phyloP scores from a whole-genome alignment of 2,329 filamentous ascomycete species.

The Endoconidiophora laricicola region DNA sequence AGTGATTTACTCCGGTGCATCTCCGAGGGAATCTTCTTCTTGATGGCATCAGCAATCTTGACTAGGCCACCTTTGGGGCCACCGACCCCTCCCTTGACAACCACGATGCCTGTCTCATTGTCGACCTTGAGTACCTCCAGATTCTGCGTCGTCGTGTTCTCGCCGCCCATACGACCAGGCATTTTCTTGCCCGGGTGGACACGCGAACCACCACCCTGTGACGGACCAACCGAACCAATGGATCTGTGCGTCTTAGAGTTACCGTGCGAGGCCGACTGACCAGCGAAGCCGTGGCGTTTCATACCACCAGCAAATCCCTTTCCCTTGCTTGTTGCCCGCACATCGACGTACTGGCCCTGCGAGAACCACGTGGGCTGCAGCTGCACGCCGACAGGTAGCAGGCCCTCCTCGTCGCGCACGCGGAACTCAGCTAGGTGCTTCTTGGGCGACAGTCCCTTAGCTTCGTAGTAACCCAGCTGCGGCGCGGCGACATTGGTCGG shows the following conservation, averaged over 20 bases:
- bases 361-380: conserved; percentile 84
- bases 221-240: conserved; percentile 76
- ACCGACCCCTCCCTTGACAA: conserved; percentile 72
- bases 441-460: conserved; percentile 69
- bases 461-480: conserved; percentile 74
- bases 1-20: conserved; percentile 18
- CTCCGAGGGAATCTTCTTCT: conserved; percentile 49
- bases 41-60: conserved; percentile 75
- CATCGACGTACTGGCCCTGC: conserved; percentile 80
- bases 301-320: conserved; percentile 95
- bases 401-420: conserved; percentile 54
- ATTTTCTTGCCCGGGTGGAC: conserved; percentile 96
- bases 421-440: conserved; percentile 71
- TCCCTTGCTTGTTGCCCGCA: conserved; percentile 60
- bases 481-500: conserved; percentile 65
- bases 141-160: conserved; percentile 81
- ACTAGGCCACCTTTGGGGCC: conserved; percentile 80
- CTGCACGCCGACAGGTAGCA: conserved; percentile 58
- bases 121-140: conserved; percentile 79
- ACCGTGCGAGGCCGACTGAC: conserved; percentile 86
- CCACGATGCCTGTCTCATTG: conserved; percentile 67
- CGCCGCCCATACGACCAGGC: conserved; percentile 86
- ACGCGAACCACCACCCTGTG: conserved; percentile 81
- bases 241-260: conserved; percentile 87
- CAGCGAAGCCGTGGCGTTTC: conserved; percentile 84